A percentile compares a stretch with the other conserved stretches of the same genome.
These are phyloP conservation scores for Stipa capillata DNA, from an alignment of 176 grass and related monocot genomes.

Conservation along the genomic window DNA sequence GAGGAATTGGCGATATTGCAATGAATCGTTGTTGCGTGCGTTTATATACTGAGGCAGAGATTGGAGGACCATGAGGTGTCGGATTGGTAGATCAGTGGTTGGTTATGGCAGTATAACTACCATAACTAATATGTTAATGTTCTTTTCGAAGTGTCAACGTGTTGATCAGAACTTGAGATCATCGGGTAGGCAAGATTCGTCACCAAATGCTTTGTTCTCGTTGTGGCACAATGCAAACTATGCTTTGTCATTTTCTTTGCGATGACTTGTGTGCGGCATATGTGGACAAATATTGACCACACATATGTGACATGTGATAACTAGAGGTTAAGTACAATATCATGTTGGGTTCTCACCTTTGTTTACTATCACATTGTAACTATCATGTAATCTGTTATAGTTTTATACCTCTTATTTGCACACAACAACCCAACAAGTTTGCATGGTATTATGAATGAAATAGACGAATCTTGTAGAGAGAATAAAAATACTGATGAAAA, in stretches of 20 bases:
- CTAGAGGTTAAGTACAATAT: no score
- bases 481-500: no score
- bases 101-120: slow-evolving; percentile 27
- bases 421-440: no score
- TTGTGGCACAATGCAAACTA: no score
- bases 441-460: no score
- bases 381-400: no score
- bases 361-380: no score
- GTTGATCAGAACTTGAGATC: neutral
- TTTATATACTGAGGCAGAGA: neutral
- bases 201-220: slow-evolving; percentile 15
- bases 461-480: no score
- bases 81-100: slow-evolving; percentile 19
- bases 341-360: no score
- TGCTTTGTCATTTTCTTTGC: no score
- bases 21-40: neutral
- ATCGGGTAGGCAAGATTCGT: slow-evolving; percentile 16
- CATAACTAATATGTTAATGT: slow-evolving; percentile 4
- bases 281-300: neutral
- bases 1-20: neutral
- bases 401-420: no score
- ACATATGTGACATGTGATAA: no score
- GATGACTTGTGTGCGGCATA: neutral
- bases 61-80: neutral
- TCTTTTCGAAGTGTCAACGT: neutral